Base-by-base conservation (phyloP, 108 stramenopile genomes). In the Chaetoceros muelleri region DNA sequence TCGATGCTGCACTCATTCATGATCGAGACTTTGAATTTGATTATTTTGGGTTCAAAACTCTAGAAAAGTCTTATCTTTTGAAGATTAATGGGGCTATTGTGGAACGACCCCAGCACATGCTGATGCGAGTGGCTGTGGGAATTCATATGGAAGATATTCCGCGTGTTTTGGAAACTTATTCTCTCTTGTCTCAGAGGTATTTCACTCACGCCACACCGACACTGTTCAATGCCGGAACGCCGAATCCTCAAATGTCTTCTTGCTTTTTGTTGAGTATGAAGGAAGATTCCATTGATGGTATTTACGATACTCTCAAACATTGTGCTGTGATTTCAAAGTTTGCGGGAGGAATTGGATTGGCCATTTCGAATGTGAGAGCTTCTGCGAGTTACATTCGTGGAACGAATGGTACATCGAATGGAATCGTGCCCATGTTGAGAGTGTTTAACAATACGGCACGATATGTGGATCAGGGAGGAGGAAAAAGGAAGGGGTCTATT, bases 1-100 rank as follows among this genome's bases (percentile, higher is more conserved):
- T 96, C 44, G 79, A 98, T 63, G 78, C 76, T 22, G 87, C 89
- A 62, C 69, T 98, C 62, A 76, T 83, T 45, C 92, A 96, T 71
- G 84, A 82, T 53, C 78, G 95, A 16, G 97, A 98, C 71, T 95
- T 92, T 71, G 93, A 94, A 62, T 94, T 88, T 64, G 98, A 98
- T 67, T 99, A 94, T 74, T 99, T 99, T 70, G 99, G 98, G 23
- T 99, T 99, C 89, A 99, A 99, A 79, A 98, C 97, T n/a, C 79
- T 98, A 45, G 95, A 98, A 68, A 87, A 96, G 59, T 71, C 81
- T n/a, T 99, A 99, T 72, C 72, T 99, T 21, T 73, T 99, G 47
- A 90, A 90, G 64, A 52, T 97, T 29, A 57, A 96, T 65, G 95
- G 93, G 20, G 67, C 72, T 61, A 95, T 99, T 64, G 83, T 87